phyloP scores from a whole-genome alignment of 148 eudicot genomes.

The Tetragonia tetragonoides region DNA sequence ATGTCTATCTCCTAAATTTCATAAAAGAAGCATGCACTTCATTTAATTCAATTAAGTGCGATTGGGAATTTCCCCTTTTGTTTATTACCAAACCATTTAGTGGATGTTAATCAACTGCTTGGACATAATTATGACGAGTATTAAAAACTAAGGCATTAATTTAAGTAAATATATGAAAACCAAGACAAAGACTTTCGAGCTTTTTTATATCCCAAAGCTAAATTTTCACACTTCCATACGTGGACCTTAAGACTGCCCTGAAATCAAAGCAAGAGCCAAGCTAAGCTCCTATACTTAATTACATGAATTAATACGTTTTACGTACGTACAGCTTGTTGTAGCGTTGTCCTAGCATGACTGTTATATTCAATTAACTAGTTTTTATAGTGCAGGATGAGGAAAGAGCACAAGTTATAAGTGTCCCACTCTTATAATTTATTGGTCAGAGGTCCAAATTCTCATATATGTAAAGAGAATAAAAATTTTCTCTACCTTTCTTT shows the following conservation, averaged over 20 bases:
- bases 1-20: conserved; percentile 20
- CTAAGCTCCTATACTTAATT: too few species aligned
- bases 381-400: too few species aligned
- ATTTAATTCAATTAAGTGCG: conserved; percentile 16
- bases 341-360: too few species aligned
- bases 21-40: conserved; percentile 19
- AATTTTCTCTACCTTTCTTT: too few species aligned
- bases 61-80: not conserved
- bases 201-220: conserved; percentile 25
- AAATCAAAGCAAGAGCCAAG: conserved; percentile 34
- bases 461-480: too few species aligned
- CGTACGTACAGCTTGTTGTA: not conserved
- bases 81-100: not conserved
- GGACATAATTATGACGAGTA: not conserved
- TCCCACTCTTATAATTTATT: too few species aligned
- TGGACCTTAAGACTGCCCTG: conserved; percentile 28
- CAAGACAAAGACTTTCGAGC: conserved; percentile 25
- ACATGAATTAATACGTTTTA: not conserved
- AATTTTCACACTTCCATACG: conserved; percentile 28
- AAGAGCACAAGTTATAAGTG: too few species aligned
- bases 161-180: conserved; percentile 14
- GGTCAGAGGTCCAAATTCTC: too few species aligned
- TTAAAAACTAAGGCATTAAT: not conserved
- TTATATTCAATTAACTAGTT: too few species aligned
- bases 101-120: not conserved